A percentile compares a stretch with the other conserved stretches of the same genome.
These are phyloP conservation scores for Alternaria sp. DNA, from an alignment of 2,329 filamentous ascomycete genomes.

Conservation along the genomic window DNA sequence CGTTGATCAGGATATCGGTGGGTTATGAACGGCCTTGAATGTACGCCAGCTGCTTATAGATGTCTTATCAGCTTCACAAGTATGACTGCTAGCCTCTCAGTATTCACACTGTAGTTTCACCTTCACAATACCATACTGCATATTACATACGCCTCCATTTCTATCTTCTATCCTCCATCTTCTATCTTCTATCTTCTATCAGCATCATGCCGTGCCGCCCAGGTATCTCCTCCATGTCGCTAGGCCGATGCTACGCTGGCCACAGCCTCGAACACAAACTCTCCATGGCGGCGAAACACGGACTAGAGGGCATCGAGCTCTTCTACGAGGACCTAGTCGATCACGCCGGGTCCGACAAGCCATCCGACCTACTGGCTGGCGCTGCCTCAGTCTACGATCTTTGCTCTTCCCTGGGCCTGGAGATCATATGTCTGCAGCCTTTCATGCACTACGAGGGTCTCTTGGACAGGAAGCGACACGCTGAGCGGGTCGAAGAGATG, in stretches of 20 bases:
- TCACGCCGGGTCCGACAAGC: slow-evolving; percentile 57
- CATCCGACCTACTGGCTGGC: slow-evolving; percentile 61
- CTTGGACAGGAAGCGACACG: slow-evolving; percentile 65
- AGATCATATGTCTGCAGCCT: slow-evolving; percentile 74
- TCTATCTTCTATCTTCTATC: neutral
- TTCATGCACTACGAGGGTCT: slow-evolving; percentile 82
- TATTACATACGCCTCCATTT: neutral
- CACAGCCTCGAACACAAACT: slow-evolving; percentile 73
- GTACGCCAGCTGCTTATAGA: neutral
- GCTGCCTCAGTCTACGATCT: slow-evolving; percentile 64
- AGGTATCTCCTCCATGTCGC: slow-evolving; percentile 77
- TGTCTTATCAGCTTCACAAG: neutral
- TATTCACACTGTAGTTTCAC: neutral
- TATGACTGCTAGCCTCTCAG: neutral
- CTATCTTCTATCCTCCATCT: neutral
- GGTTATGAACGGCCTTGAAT: neutral
- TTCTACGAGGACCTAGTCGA: slow-evolving; percentile 79
- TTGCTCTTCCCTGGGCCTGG: slow-evolving; percentile 62
- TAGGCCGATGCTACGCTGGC: slow-evolving; percentile 71
- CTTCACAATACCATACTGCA: neutral
- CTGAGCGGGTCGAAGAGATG: slow-evolving; percentile 66
- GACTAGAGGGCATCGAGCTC: slow-evolving; percentile 74
- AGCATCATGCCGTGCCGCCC: slow-evolving; percentile 61
- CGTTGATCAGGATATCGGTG: neutral
- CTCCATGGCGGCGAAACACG: slow-evolving; percentile 68